Conservation (phyloP, 2,329 filamentous ascomycete genomes). For the Colletotrichum cuscutae region DNA sequence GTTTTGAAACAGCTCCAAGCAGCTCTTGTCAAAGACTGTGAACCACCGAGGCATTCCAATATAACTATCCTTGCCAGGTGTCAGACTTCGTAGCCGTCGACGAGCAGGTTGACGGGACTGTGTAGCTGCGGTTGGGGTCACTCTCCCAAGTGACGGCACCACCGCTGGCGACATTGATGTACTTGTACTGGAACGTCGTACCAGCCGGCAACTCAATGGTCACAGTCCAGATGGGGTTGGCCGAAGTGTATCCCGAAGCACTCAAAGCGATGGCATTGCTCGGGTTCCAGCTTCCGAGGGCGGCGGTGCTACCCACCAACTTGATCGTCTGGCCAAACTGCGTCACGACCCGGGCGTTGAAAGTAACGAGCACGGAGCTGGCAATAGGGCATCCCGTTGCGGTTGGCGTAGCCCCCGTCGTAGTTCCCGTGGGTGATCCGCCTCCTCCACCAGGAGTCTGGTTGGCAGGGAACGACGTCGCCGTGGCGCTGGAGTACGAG, state of each 20-base stretch:
- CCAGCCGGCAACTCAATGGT: conserved; percentile 67
- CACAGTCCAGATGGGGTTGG: conserved; percentile 70
- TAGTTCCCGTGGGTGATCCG: conserved; percentile 33
- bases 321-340: conserved; percentile 72
- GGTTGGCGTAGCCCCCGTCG: conserved; percentile 42
- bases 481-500: conserved; percentile 61
- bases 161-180: conserved; percentile 66
- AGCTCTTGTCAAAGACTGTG: not conserved
- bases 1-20: not conserved
- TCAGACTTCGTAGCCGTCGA: conserved; percentile 42
- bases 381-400: conserved; percentile 42
- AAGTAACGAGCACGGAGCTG: conserved; percentile 68
- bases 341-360: conserved; percentile 68
- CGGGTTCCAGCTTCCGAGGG: conserved; percentile 72
- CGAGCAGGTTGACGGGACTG: conserved; percentile 45
- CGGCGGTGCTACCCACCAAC: conserved; percentile 67
- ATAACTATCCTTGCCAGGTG: conserved; percentile 44
- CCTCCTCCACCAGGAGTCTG: conserved; percentile 54
- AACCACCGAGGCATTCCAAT: not conserved
- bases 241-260: conserved; percentile 66
- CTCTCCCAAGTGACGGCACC: conserved; percentile 72
- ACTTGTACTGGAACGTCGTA: conserved; percentile 73
- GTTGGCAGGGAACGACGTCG: conserved; percentile 58
- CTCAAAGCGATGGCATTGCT: conserved; percentile 64
- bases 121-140: conserved; percentile 62